These are phyloP conservation scores for Umbelopsis isabellina DNA, from an alignment of 192 early-diverging fungal species.

Conservation along the genomic window DNA sequence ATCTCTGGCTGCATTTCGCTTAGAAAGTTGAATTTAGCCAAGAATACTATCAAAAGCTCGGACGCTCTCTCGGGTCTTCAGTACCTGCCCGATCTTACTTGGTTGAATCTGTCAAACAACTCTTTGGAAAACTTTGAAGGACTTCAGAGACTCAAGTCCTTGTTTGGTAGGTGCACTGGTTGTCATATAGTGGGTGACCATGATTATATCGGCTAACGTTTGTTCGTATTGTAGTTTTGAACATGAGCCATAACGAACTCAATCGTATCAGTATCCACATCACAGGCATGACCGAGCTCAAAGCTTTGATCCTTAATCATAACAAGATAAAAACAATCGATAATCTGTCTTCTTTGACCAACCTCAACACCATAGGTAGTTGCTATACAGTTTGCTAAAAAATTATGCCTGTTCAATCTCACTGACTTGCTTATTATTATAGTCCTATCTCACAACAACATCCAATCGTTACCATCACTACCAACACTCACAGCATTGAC, in stretches of 20 bases:
- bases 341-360: slow-evolving; percentile 54
- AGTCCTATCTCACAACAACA: slow-evolving; percentile 81
- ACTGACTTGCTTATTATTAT: background rate
- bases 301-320: slow-evolving; percentile 80
- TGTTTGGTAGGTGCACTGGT: slow-evolving; percentile 54
- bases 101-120: slow-evolving; percentile 70
- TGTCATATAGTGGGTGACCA: no score
- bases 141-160: slow-evolving; percentile 54
- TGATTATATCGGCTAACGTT: background rate
- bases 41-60: slow-evolving; percentile 59
- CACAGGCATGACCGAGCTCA: slow-evolving; percentile 59
- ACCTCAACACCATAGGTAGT: slow-evolving; percentile 73
- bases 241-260: slow-evolving; percentile 70
- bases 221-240: slow-evolving; percentile 53
- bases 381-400: background rate
- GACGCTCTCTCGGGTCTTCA: slow-evolving; percentile 56
- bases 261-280: slow-evolving; percentile 62
- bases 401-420: background rate
- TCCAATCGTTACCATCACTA: slow-evolving; percentile 60
- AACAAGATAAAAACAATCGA: slow-evolving; percentile 73
- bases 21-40: slow-evolving; percentile 62
- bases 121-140: slow-evolving; percentile 58
- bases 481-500: slow-evolving; percentile 61
- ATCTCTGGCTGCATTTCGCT: slow-evolving; percentile 63
- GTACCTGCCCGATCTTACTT: slow-evolving; percentile 59